Conservation (phyloP, 768 basidiomycete species). For the Serendipita sp. region DNA sequence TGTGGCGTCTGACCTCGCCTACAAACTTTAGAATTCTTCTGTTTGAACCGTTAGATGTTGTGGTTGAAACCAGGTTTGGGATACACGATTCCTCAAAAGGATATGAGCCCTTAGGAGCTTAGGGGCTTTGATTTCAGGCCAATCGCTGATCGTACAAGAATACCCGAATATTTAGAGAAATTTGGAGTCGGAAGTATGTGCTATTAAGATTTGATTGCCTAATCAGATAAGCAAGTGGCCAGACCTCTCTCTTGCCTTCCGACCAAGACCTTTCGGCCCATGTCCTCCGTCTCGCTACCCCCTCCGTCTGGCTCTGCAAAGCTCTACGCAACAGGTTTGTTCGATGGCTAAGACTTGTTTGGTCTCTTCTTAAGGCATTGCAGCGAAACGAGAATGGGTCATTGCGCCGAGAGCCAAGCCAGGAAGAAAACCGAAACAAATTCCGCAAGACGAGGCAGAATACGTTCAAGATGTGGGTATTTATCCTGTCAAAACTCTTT, state of each 20-base stretch:
- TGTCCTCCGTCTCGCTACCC: background rate
- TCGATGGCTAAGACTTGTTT: background rate
- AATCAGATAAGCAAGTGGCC: background rate
- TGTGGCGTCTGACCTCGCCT: too few species aligned
- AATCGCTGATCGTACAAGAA: too few species aligned
- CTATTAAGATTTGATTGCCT: background rate
- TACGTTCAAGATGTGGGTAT: slow-evolving; percentile 35
- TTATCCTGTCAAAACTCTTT: background rate
- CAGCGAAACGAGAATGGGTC: slow-evolving; percentile 82
- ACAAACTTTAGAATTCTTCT: too few species aligned
- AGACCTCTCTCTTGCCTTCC: background rate
- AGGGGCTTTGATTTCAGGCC: too few species aligned
- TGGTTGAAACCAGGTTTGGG: too few species aligned
- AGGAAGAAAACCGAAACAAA: slow-evolving; percentile 63
- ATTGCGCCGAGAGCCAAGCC: slow-evolving; percentile 77
- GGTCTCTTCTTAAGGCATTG: background rate
- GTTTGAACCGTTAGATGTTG: too few species aligned
- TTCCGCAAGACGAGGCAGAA: slow-evolving; percentile 17
- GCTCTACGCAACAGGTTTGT: background rate
- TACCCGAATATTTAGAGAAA: too few species aligned
- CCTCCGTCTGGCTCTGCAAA: background rate
- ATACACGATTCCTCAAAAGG: too few species aligned
- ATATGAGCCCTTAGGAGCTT: too few species aligned
- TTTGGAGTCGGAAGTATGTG: too few species aligned
- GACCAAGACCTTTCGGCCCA: background rate